A percentile compares a stretch with the other conserved stretches of the same genome.
Conservation (phyloP, 371 early-diverging fungal species). For the Cokeromyces recurvatus region DNA sequence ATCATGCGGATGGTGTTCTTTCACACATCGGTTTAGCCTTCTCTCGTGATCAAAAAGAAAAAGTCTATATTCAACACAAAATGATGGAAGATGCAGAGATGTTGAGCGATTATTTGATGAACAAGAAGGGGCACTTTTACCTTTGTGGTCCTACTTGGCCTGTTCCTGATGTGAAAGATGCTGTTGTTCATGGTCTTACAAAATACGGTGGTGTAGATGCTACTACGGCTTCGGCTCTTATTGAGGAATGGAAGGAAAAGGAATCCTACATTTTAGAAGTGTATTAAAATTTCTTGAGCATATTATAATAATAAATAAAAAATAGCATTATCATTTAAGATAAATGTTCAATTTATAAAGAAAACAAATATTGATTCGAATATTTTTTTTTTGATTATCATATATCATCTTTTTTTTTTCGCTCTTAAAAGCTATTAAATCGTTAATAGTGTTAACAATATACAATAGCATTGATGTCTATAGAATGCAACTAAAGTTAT, state of each 20-base stretch:
- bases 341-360: too few relatives aligned
- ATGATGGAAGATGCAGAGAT: conserved; percentile 80
- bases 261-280: conserved; percentile 92
- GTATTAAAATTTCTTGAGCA: too few relatives aligned
- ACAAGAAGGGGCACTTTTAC: conserved; percentile 83
- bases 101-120: conserved; percentile 70
- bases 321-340: too few relatives aligned
- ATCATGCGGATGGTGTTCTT: conserved; percentile 79
- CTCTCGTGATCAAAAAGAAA: conserved; percentile 89
- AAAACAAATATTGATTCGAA: too few relatives aligned
- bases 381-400: too few relatives aligned
- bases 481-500: too few relatives aligned
- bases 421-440: too few relatives aligned
- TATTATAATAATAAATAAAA: too few relatives aligned
- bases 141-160: conserved; percentile 96
- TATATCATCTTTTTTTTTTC: too few relatives aligned
- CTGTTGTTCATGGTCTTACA: conserved; percentile 75
- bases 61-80: conserved; percentile 94
- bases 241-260: conserved; percentile 89
- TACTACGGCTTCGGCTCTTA: conserved; percentile 61
- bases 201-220: conserved; percentile 55
- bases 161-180: conserved; percentile 90
- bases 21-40: conserved; percentile 87
- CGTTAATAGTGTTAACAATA: too few relatives aligned
- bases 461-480: too few relatives aligned